Evolutionary conservation across 345 rosid species (phyloP).

Genomic region (Syzygium grande): DNA sequence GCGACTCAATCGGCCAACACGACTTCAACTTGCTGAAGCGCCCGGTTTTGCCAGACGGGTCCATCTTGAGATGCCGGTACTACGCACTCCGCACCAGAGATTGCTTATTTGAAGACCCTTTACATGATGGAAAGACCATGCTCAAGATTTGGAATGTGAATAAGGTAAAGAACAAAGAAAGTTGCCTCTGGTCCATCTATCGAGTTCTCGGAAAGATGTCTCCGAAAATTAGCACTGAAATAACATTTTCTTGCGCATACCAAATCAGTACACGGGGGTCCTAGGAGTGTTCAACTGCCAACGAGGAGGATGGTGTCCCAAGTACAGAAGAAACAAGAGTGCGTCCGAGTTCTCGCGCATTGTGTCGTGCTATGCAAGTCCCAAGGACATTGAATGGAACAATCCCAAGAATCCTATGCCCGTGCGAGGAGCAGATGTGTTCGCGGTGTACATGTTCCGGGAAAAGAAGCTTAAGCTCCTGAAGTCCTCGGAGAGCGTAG

Average conservation of each 20-base stretch:
- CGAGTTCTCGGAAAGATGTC: not conserved
- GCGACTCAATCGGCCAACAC: constrained; percentile 76
- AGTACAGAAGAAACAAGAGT: constrained; percentile 67
- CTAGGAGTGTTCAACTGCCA: constrained; percentile 92
- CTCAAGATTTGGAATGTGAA: constrained; percentile 98
- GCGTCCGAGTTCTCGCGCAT: constrained; percentile 42
- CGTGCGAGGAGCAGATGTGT: constrained; percentile 39
- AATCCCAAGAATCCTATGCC: constrained; percentile 68
- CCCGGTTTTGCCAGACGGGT: constrained; percentile 63
- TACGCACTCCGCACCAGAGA: constrained; percentile 92
- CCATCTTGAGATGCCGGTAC: constrained; percentile 68
- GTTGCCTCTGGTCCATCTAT: not conserved
- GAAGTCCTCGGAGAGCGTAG: constrained; percentile 32
- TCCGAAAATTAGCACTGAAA: not conserved
- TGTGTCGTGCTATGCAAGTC: constrained; percentile 41
- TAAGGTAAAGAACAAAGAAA: constrained; percentile 35
- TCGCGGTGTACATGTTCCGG: constrained; percentile 60
- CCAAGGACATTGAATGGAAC: constrained; percentile 71
- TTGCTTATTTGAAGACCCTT: constrained; percentile 78
- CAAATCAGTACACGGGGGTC: constrained; percentile 59
- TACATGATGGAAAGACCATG: constrained; percentile 98
- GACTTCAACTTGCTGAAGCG: constrained; percentile 60
- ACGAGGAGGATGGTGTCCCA: constrained; percentile 97
- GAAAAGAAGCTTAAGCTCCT: constrained; percentile 60
- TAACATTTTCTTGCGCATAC: not conserved